These are phyloP conservation scores for Fusarium floridanum DNA, from an alignment of 2,329 filamentous ascomycete genomes.

Conservation along the genomic window DNA sequence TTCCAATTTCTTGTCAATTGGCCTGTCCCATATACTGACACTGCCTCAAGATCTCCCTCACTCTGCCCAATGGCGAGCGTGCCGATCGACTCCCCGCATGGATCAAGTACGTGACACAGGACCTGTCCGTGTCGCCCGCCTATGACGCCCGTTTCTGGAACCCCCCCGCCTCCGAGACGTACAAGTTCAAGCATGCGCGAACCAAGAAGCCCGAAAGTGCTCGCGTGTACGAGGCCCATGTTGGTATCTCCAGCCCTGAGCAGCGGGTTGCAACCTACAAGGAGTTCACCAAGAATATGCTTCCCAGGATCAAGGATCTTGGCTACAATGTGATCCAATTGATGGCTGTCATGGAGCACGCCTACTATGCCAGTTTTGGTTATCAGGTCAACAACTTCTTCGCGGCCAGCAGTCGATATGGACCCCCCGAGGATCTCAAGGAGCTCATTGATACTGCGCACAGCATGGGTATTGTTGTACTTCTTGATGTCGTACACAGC, in stretches of 20 bases:
- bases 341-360: conserved; percentile 99
- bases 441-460: conserved; percentile 97
- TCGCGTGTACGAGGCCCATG: conserved; percentile 98
- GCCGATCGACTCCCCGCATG: conserved; percentile 93
- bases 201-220: conserved; percentile 87
- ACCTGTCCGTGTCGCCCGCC: conserved; percentile 86
- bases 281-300: conserved; percentile 93
- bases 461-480: conserved; percentile 87
- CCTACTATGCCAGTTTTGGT: conserved; percentile 98
- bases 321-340: conserved; percentile 98
- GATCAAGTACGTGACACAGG: conserved; percentile 98
- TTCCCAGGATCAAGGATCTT: conserved; percentile 88
- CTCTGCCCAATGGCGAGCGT: conserved; percentile 81
- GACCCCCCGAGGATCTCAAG: conserved; percentile 92
- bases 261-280: conserved; percentile 93
- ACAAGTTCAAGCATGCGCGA: conserved; percentile 84
- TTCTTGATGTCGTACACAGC: conserved; percentile 96
- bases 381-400: conserved; percentile 99
- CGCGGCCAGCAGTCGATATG: conserved; percentile 95
- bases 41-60: conserved; percentile 78
- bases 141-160: conserved; percentile 99
- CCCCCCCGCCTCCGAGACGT: conserved; percentile 80
- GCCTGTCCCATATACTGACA: background rate
- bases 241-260: conserved; percentile 95
- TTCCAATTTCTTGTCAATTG: background rate